A percentile compares a stretch with the other conserved stretches of the same genome.
These are phyloP conservation scores for Penicillium atrosanguineum DNA, from an alignment of 495 filamentous ascomycete species.

Conservation along the genomic window DNA sequence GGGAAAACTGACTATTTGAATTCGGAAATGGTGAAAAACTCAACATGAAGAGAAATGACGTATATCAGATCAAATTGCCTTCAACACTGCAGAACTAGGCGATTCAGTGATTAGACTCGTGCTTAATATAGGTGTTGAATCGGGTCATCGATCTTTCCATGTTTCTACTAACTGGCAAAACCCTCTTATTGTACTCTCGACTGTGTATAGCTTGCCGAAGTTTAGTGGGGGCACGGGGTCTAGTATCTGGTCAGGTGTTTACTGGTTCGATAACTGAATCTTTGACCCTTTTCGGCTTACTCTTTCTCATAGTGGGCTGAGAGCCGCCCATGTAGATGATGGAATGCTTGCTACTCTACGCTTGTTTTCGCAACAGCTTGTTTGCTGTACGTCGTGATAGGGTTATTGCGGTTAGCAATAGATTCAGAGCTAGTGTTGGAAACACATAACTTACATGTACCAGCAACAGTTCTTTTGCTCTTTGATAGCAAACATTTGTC, in stretches of 20 bases:
- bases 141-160: constrained; percentile 21
- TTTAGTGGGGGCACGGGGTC: constrained; percentile 44
- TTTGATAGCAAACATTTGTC: constrained; percentile 35
- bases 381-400: constrained; percentile 38
- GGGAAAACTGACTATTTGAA: neutral
- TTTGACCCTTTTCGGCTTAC: constrained; percentile 32
- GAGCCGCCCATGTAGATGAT: constrained; percentile 32
- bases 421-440: too few species aligned
- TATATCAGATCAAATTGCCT: neutral
- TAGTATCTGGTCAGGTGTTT: constrained; percentile 22
- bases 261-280: constrained; percentile 28
- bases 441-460: constrained; percentile 34
- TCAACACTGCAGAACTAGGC: neutral
- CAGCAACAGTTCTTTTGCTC: constrained; percentile 21
- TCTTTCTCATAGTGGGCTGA: neutral
- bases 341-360: constrained; percentile 34
- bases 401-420: constrained; percentile 10
- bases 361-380: constrained; percentile 33
- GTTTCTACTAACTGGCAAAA: constrained; percentile 35
- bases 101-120: neutral
- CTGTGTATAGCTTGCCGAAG: constrained; percentile 47
- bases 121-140: constrained; percentile 24
- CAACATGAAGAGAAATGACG: neutral
- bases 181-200: constrained; percentile 49
- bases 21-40: neutral